phyloP scores from a whole-genome alignment of 441 rosid genomes.

The Oxalis stricta region DNA sequence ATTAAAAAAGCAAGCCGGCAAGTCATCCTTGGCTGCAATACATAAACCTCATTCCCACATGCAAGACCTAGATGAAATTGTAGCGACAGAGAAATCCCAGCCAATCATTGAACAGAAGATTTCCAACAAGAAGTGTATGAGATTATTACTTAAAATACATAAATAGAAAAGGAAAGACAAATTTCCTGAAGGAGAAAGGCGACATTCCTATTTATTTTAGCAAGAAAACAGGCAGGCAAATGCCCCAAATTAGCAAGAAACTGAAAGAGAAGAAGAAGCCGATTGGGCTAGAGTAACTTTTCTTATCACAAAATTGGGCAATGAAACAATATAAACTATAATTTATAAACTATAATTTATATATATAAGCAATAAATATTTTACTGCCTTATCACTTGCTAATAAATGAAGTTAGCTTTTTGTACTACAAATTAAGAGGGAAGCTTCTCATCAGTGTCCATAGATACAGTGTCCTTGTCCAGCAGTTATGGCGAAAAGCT shows the following conservation, averaged over 20 bases:
- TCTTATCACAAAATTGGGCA: conserved; percentile 18
- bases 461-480: conserved; percentile 6
- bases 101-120: conserved; percentile 1
- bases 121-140: conserved; percentile 10
- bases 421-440: conserved; percentile 4
- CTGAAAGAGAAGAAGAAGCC: conserved; percentile 11
- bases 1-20: conserved; percentile 34
- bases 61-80: conserved; percentile 49
- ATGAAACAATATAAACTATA: conserved; percentile 9
- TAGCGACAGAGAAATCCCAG: neutral
- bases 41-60: conserved; percentile 44
- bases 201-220: conserved; percentile 10
- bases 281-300: conserved; percentile 19
- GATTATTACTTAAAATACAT: neutral
- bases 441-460: conserved; percentile 8
- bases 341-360: too few relatives aligned
- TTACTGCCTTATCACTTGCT: neutral
- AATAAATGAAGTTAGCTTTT: conserved; percentile 10
- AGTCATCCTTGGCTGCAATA: conserved; percentile 90
- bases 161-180: neutral
- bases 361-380: too few relatives aligned
- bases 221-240: neutral
- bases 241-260: conserved; percentile 1
- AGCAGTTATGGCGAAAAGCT: conserved; percentile 1
- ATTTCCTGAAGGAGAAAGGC: conserved; percentile 24